phyloP scores from a whole-genome alignment of 805 yeast genomes.

The Metschnikowia similis region DNA sequence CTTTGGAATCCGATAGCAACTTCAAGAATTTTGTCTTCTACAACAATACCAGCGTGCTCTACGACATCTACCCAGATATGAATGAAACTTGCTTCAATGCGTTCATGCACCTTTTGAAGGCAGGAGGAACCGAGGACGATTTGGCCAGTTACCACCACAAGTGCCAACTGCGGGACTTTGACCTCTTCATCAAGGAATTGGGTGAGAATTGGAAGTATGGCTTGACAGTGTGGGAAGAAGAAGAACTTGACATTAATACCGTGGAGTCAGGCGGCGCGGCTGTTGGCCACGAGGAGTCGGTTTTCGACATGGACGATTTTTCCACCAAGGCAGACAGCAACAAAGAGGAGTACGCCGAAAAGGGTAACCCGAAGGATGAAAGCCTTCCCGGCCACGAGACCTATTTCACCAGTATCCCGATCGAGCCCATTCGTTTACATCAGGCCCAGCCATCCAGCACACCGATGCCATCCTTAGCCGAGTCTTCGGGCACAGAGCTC shows the following conservation, averaged over 20 bases:
- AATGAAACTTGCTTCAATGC: slow-evolving; percentile 39
- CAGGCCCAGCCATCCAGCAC: neutral
- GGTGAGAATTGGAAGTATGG: slow-evolving; percentile 34
- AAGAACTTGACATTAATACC: slow-evolving; percentile 13
- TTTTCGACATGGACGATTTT: slow-evolving; percentile 16
- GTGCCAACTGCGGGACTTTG: slow-evolving; percentile 31
- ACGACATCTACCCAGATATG: slow-evolving; percentile 48
- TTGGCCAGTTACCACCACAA: slow-evolving; percentile 18
- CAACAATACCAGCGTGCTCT: slow-evolving; percentile 37
- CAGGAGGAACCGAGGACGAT: slow-evolving; percentile 35
- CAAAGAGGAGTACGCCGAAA: neutral
- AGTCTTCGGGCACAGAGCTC: slow-evolving; percentile 14
- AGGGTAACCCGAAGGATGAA: neutral
- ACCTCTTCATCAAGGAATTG: slow-evolving; percentile 29
- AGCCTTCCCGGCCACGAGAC: neutral
- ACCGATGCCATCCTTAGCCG: slow-evolving; percentile 29
- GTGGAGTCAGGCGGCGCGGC: slow-evolving; percentile 3
- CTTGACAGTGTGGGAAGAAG: slow-evolving; percentile 45
- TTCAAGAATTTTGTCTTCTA: slow-evolving; percentile 38
- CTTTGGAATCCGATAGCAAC: slow-evolving; percentile 36
- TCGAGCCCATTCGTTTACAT: slow-evolving; percentile 1
- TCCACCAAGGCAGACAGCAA: neutral
- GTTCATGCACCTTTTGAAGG: slow-evolving; percentile 37
- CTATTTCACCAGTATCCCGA: slow-evolving; percentile 3
- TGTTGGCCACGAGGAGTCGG: slow-evolving; percentile 8